Evolutionary conservation across 1,284 basidiomycete species (phyloP).

Genomic region (Irpex sp.): DNA sequence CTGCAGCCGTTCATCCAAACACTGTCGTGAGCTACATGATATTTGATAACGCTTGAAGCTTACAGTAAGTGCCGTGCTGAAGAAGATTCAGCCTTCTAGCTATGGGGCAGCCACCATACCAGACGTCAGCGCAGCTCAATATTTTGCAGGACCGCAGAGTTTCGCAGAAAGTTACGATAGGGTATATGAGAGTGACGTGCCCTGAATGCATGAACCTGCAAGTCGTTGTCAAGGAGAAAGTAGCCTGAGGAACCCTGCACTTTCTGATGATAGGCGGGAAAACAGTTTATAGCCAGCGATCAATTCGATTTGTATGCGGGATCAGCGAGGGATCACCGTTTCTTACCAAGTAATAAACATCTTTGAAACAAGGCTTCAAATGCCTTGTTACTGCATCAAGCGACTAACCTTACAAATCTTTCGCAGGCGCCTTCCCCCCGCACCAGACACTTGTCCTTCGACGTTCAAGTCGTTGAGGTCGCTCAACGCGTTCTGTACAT

Average conservation of each 20-base stretch:
- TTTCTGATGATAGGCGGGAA: not conserved
- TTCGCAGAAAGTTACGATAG: too few species aligned
- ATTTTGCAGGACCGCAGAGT: not conserved
- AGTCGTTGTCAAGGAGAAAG: not conserved
- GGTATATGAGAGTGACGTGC: not conserved
- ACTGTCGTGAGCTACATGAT: too few species aligned
- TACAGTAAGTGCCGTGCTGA: too few species aligned
- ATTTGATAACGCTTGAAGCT: too few species aligned
- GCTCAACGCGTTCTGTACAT: slow-evolving; percentile 18
- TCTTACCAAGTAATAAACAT: not conserved
- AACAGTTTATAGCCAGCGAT: not conserved
- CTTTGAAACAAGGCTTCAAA: not conserved
- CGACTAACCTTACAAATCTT: not conserved
- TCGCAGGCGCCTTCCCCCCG: not conserved
- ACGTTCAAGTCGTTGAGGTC: slow-evolving; percentile 13
- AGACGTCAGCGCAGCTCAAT: not conserved
- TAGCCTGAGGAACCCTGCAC: not conserved
- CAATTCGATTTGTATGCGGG: not conserved
- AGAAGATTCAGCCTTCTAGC: not conserved
- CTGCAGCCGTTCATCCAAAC: too few species aligned
- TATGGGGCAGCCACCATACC: not conserved
- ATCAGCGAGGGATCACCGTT: not conserved
- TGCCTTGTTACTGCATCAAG: not conserved
- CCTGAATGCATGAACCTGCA: not conserved
- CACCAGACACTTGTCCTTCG: slow-evolving; percentile 9